These are phyloP conservation scores for Usnea hakonensis DNA, from an alignment of 495 filamentous ascomycete species.

Conservation along the genomic window DNA sequence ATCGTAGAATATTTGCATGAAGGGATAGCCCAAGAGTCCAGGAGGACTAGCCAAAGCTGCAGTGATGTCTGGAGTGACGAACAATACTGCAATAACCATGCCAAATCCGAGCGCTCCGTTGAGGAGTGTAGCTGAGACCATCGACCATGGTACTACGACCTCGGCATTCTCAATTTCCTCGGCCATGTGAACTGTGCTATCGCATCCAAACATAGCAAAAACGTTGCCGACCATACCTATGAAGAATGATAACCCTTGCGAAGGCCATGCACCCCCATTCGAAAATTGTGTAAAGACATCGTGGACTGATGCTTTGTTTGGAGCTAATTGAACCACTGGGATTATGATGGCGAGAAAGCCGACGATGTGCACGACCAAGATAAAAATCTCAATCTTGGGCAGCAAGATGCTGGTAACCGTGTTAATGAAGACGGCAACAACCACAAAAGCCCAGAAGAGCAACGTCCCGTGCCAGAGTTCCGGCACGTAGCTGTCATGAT, in stretches of 20 bases:
- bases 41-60: conserved; percentile 30
- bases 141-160: conserved; percentile 37
- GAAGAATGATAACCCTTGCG: conserved; percentile 38
- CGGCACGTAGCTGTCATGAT: conserved; percentile 30
- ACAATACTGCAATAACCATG: conserved; percentile 43
- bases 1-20: conserved; percentile 44
- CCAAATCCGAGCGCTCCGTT: conserved; percentile 46
- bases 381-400: conserved; percentile 38
- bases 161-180: conserved; percentile 46
- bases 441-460: conserved; percentile 35
- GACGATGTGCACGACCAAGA: conserved; percentile 43
- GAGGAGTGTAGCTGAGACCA: conserved; percentile 39
- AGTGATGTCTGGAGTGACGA: conserved; percentile 40
- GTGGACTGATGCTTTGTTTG: conserved; percentile 24
- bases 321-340: conserved; percentile 36
- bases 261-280: conserved; percentile 41
- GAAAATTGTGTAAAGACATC: conserved; percentile 42
- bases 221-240: conserved; percentile 37
- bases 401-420: conserved; percentile 33
- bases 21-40: conserved; percentile 42
- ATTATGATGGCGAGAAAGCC: conserved; percentile 48
- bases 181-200: conserved; percentile 44
- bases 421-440: conserved; percentile 38
- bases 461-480: conserved; percentile 38
- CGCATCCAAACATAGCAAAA: conserved; percentile 37